Evolutionary conservation across 1,284 basidiomycete genomes (phyloP).

Genomic region (Ceratobasidium theobromae): DNA sequence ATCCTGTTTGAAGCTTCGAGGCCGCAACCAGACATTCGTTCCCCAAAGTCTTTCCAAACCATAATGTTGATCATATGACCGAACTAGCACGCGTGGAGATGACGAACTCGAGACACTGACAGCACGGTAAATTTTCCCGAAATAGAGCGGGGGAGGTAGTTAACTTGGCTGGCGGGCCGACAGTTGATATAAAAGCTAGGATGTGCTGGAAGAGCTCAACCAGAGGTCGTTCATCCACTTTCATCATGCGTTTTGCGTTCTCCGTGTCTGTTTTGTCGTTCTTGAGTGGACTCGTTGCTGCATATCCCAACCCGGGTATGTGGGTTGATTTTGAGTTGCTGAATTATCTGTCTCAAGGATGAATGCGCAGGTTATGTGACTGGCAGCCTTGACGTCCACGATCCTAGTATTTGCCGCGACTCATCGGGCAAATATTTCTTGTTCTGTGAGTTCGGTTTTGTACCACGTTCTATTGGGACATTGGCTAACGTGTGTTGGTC

Average conservation of each 20-base stretch:
- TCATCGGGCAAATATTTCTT: constrained; percentile 53
- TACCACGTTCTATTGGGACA: neutral
- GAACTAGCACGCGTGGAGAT: neutral
- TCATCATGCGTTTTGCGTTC: constrained; percentile 10
- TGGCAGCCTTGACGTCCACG: constrained; percentile 51
- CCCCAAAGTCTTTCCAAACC: no score
- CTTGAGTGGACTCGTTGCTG: neutral
- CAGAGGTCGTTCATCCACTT: no score
- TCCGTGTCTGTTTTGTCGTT: neutral
- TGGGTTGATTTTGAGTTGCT: neutral
- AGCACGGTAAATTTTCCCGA: neutral
- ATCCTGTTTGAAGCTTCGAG: neutral
- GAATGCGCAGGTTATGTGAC: constrained; percentile 45
- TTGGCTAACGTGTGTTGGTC: neutral
- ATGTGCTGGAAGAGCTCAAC: no score
- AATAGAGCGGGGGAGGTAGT: neutral
- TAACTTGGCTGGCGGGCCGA: neutral
- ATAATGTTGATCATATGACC: neutral
- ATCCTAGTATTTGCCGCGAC: constrained; percentile 58
- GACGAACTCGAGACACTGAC: neutral
- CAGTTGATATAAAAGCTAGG: neutral
- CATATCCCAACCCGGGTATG: constrained; percentile 24
- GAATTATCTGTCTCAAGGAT: neutral
- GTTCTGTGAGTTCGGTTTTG: constrained; percentile 47
- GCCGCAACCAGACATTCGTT: neutral